Base-by-base conservation (phyloP, 1,139 yeast species). In the Pichia sorboxylosa region DNA sequence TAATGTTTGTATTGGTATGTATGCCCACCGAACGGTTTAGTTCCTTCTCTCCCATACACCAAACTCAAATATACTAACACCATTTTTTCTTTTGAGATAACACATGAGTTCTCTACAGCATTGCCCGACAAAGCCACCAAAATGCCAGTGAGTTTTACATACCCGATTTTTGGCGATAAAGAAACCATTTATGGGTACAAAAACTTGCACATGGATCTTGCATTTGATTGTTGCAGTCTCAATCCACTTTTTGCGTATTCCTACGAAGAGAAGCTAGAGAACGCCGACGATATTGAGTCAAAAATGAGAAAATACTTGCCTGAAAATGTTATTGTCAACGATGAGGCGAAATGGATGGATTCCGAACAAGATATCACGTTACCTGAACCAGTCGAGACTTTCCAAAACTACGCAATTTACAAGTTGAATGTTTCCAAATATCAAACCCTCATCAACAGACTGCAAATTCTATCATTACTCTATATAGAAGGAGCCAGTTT, bases 401-500 rank as follows among this genome's bases (percentile, higher is more conserved):
- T 49, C 1, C 65, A 47, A 35, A 52, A 48, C 2, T 49, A 29
- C 33, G 44, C 43, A 26, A 48, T 69, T 16, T 64, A 57, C 40
- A 59, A 62, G 43, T 53, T 74, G 36, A 33, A 14, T 3, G 44
- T 49, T 8, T 59, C 57, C 16, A 47, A 48, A 2, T 73, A 77
- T 2, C 48, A 62, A 26, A 73, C 69, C 40, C 55, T 85, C 32
- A 84, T 79, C 46, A 61, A 65, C 35, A 60, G 97, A 40, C 63
- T 85, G 43, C 94, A 84, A 47, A 72, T 87, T 2, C 69, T 90
- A 45, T 82, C 83, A 16, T 59, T 87, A 29, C 60, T 90, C 16
- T 85, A 79, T 58, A 90, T 90, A 47, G 99, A 90, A 54, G 97
- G 94, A 0, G 98, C 96, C 1, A 76, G 93, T 2, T 83, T 72